Base-by-base conservation (phyloP, 164 flowering plant species). In the Dillenia suffruticosa region DNA sequence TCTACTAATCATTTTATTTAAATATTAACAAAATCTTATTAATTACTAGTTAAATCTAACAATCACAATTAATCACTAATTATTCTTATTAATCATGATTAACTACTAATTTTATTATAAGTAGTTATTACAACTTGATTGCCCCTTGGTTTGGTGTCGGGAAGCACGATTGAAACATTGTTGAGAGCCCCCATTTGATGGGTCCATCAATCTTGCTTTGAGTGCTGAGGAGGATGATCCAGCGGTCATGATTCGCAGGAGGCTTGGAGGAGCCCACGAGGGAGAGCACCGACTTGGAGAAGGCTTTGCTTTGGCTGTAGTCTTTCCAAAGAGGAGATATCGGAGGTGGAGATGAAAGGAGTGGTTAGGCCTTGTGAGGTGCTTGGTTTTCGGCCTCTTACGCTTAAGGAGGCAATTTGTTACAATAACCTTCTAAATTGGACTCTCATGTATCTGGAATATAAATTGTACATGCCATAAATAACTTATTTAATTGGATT, bases 91-190 rank as follows among this genome's bases (percentile, higher is more conserved):
- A n/a, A n/a, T n/a, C n/a, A n/a, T n/a, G n/a, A n/a, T n/a, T n/a
- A n/a, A n/a, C n/a, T n/a, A n/a, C n/a, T n/a, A n/a, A n/a, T n/a
- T n/a, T n/a, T n/a, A n/a, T n/a, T n/a, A n/a, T n/a, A n/a, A n/a
- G n/a, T n/a, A n/a, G n/a, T n/a, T n/a, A n/a, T n/a, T n/a, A n/a
- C n/a, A n/a, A n/a, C n/a, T n/a, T n/a, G 51, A 93, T 70, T 47
- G 97, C 78, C 9, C 89, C 92, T 19, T 90, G 57, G 59, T 87
- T 89, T 2, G 98, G 96, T 0, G 98, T 93, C n/a, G 81, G 97
- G 97, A 5, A 93, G 56, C 12, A 53, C 49, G 5, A 93, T 61
- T 46, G 98, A 90, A 50, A 90, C 53, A 32, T 89, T 90, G 77
- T 90, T 93, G 74, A 90, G 78, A 15, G 97, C 72, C 98, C 22